Base-by-base conservation (phyloP, 2,329 filamentous ascomycete species). In the Pyricularia pennisetigena region DNA sequence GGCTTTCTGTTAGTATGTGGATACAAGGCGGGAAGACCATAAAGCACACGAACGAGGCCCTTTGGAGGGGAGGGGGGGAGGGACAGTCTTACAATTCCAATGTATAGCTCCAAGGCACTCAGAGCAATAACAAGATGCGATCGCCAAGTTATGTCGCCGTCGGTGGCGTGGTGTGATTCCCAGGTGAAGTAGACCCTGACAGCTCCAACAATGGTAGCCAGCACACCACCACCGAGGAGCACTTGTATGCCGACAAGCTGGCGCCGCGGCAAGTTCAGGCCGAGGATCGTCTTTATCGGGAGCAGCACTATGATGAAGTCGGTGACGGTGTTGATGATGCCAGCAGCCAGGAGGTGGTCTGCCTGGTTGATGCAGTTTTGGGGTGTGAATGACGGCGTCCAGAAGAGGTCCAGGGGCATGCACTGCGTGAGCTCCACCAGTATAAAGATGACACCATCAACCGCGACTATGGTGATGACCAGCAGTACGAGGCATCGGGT, bases 281-380 rank as follows among this genome's bases (percentile, higher is more conserved):
- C 74, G 71, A 80, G 75, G 9, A 85, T 78, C 3, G 80, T 81
- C 26, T 78, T 78, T 64, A 86, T 80, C 1, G 84, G 85, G 3
- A 87, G 75, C 0, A 82, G 73, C 49, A 84, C 83, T n/a, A 84
- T 80, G 12, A 83, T 73, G 62, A 89, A 80, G 74, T 89, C 86
- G 7, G 85, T 87, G 62, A 83, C 72, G 64, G 87, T 87, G 74
- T 88, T 88, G 70, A 87, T 80, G 30, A 85, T 82, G 1, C 86
- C 85, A 49, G 86, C 80, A 49, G 80, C 80, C 32, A 85, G 79
- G 30, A 86, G 79, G 66, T 86, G 83, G 0, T 78, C 76, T 2
- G 82, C 79, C 70, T 88, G 79, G 29, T 84, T 72, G 57, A 85
- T 81, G 64, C 83, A 81, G 23, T 82, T 73, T 63, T 77, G 75